Evolutionary conservation across 495 filamentous ascomycete species (phyloP), one percentile per base, ranked within the genome.

Genomic region (Aspergillus sclerotioniger): DNA sequence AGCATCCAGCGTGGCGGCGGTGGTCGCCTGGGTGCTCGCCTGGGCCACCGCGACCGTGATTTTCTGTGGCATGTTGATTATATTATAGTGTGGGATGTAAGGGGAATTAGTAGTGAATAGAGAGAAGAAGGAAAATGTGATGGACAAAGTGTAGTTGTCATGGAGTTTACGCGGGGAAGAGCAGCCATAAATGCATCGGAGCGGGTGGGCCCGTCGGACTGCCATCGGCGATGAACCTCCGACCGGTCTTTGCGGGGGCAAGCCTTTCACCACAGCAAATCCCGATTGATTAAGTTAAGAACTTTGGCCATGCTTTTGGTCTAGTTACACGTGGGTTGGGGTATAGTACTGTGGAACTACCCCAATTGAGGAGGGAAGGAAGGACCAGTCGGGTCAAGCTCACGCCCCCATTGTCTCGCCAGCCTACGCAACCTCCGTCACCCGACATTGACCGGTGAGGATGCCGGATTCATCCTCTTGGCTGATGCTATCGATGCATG

Each of bases 21-120:
- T 83, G 10, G 86, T 86, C 32, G 80, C 57, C 48, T 82, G 84
- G 20, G 92, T 92, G 66, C 79, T 80, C n/a, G 87, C 83, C 67
- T 94, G 92, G 10, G 88, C 83, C 35, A 91, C 87, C 7, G 85
- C 91, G 44, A 96, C 79, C 13, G 83, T 90, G 62, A 97, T 68
- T 25, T 66, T 71, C 48, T 72, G 66, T 8, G 74, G 65, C 77
- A 79, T 80, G 39, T 41, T 61, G 45, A 45, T 33, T 46, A 4
- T 46, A 28, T 15, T 29, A 5, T 12, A 3, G 8, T 32, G 15
- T 16, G 25, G 31, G 15, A 7, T n/a, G 9, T n/a, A 2, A 49
- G 2, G 20, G 21, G n/a, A 6, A 12, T 3, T n/a, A 28, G 0
- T 25, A 31, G 15, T 8, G 28, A 31, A 50, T 50, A 29, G n/a